phyloP scores from a whole-genome alignment of 495 filamentous ascomycete genomes.

The Ascobolus immersus region DNA sequence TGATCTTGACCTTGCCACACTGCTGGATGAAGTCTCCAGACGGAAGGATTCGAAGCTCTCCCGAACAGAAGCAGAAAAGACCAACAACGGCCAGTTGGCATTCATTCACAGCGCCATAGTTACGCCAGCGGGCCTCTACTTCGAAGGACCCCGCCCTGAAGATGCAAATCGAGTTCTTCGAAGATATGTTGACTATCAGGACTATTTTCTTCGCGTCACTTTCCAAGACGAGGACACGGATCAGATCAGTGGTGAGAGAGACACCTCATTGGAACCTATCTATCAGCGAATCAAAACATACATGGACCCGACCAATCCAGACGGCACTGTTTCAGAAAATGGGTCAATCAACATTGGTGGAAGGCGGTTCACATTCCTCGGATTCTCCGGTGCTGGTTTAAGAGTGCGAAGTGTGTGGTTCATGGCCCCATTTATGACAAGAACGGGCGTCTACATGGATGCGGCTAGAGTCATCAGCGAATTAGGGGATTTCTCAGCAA shows the following conservation, averaged over 20 bases:
- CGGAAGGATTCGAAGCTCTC: slow-evolving; percentile 3
- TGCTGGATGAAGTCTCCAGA: slow-evolving; percentile 7
- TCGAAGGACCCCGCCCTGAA: slow-evolving; percentile 46
- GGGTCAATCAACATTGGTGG: slow-evolving; percentile 35
- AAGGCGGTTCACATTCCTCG: slow-evolving; percentile 38
- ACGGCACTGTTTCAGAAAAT: slow-evolving; percentile 24
- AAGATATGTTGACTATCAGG: slow-evolving; percentile 34
- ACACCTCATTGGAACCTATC: slow-evolving; percentile 27
- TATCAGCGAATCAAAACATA: slow-evolving; percentile 30
- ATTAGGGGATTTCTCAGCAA: slow-evolving; percentile 38
- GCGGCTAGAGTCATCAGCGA: slow-evolving; percentile 28
- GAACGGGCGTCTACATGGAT: slow-evolving; percentile 20
- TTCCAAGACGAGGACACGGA: slow-evolving; percentile 53
- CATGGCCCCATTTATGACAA: slow-evolving; percentile 38
- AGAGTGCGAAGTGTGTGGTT: slow-evolving; percentile 47
- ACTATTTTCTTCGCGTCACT: slow-evolving; percentile 42
- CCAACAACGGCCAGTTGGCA: slow-evolving; percentile 11
- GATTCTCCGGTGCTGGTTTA: slow-evolving; percentile 61
- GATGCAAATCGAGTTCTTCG: slow-evolving; percentile 48
- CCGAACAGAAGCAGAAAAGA: slow-evolving; percentile 10
- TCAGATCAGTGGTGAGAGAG: slow-evolving; percentile 30
- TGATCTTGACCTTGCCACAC: no score
- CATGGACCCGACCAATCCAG: slow-evolving; percentile 13
- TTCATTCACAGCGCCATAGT: slow-evolving; percentile 36
- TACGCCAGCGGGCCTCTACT: slow-evolving; percentile 39